A percentile compares a stretch with the other conserved stretches of the same genome.
Conservation (phyloP, 2,329 filamentous ascomycete genomes). For the Mollisiaceae sp. region DNA sequence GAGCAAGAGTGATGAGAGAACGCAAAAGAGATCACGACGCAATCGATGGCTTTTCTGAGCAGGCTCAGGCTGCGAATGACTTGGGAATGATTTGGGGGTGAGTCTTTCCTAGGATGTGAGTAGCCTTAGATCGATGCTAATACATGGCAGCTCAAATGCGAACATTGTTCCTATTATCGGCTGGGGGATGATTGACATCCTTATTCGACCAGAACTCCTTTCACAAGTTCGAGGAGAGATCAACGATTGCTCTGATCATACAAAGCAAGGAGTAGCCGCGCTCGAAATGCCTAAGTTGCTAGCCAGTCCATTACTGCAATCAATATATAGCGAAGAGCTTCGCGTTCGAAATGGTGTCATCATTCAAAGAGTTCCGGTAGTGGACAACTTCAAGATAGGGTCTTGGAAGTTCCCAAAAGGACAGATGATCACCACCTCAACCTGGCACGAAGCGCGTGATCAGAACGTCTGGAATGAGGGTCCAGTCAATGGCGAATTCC, state of each 20-base stretch:
- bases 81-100: constrained; percentile 37
- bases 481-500: constrained; percentile 25
- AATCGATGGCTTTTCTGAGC: constrained; percentile 22
- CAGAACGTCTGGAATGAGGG: constrained; percentile 41
- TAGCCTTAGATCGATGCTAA: constrained; percentile 13
- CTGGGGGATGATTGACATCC: constrained; percentile 39
- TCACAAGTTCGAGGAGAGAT: constrained; percentile 35
- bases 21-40: constrained; percentile 20
- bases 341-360: constrained; percentile 37
- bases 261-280: not conserved
- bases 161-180: constrained; percentile 36
- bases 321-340: constrained; percentile 45
- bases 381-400: constrained; percentile 38
- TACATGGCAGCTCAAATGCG: constrained; percentile 31
- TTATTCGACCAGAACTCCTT: constrained; percentile 32
- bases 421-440: constrained; percentile 36
- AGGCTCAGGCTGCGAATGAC: constrained; percentile 29
- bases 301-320: constrained; percentile 41
- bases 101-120: not conserved
- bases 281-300: constrained; percentile 29
- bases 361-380: constrained; percentile 27
- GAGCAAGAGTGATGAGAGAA: constrained; percentile 39
- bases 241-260: constrained; percentile 22
- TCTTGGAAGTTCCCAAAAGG: constrained; percentile 40
- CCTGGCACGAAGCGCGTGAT: constrained; percentile 39